phyloP scores from a whole-genome alignment of 805 yeast species.

The Candida pini region DNA sequence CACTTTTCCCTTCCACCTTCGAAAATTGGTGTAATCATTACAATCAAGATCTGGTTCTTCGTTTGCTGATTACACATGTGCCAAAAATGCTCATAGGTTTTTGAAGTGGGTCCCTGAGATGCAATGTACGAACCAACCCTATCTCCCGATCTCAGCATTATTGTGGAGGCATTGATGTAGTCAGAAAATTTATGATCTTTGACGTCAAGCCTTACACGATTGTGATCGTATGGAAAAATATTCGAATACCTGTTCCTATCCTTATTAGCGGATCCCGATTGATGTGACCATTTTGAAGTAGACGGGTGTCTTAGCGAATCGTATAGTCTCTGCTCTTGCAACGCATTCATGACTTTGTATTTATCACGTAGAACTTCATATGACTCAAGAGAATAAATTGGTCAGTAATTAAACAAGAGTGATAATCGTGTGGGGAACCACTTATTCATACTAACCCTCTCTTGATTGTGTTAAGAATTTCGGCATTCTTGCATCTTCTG shows the following conservation, averaged over 20 bases:
- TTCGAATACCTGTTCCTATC: slow-evolving; percentile 55
- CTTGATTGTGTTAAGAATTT: slow-evolving; percentile 17
- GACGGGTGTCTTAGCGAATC: slow-evolving; percentile 14
- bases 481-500: slow-evolving; percentile 17
- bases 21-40: slow-evolving; percentile 68
- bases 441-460: slow-evolving; percentile 14
- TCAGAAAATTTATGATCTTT: slow-evolving; percentile 19
- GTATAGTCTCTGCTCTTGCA: slow-evolving; percentile 12
- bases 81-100: slow-evolving; percentile 44
- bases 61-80: slow-evolving; percentile 29
- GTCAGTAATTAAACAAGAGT: too few relatives aligned
- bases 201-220: slow-evolving; percentile 40
- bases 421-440: too few relatives aligned
- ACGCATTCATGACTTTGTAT: slow-evolving; percentile 8
- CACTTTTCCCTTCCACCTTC: slow-evolving; percentile 39
- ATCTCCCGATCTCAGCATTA: slow-evolving; percentile 16
- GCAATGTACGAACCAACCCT: slow-evolving; percentile 47
- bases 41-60: slow-evolving; percentile 37
- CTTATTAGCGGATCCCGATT: slow-evolving; percentile 9
- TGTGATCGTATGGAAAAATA: slow-evolving; percentile 61
- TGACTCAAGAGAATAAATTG: too few relatives aligned
- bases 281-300: slow-evolving; percentile 15
- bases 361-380: slow-evolving; percentile 16
- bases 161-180: slow-evolving; percentile 35
- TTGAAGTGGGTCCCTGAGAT: slow-evolving; percentile 56